Evolutionary conservation across 1,284 basidiomycete species (phyloP).

Genomic region (Cryptococcus sp.): DNA sequence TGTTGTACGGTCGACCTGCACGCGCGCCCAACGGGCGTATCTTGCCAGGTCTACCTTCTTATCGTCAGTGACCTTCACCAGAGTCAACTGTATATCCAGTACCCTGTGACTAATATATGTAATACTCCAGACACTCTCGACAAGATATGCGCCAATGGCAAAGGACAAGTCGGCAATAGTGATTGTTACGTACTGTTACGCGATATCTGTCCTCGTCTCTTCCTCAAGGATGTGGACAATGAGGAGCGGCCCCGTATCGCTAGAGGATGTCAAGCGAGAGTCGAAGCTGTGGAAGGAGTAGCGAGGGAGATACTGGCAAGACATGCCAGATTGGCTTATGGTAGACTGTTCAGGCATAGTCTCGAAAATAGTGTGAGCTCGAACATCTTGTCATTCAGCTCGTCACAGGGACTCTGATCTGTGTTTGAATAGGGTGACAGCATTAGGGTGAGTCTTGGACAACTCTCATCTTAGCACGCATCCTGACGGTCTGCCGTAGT

Average conservation of each 20-base stretch:
- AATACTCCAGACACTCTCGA: constrained; percentile 44
- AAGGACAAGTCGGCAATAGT: constrained; percentile 9
- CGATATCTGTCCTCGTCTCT: constrained; percentile 21
- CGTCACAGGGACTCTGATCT: too few relatives aligned
- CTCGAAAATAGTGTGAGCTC: not conserved
- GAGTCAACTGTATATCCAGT: not conserved
- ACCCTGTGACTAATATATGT: not conserved
- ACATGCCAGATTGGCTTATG: not conserved
- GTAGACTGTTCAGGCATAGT: not conserved
- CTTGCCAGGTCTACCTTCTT: constrained; percentile 41
- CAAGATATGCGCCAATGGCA: constrained; percentile 12
- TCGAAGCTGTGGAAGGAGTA: constrained; percentile 8
- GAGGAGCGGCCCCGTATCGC: not conserved
- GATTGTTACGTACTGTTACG: constrained; percentile 17
- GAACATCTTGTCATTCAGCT: not conserved
- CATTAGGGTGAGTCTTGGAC: too few relatives aligned
- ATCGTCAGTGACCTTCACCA: constrained; percentile 32
- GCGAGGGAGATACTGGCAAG: not conserved
- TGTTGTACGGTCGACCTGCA: constrained; percentile 50
- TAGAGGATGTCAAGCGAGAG: constrained; percentile 10
- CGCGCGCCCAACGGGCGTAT: constrained; percentile 14
- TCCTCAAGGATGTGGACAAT: constrained; percentile 7
- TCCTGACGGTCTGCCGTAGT: too few relatives aligned
- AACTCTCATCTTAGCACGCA: too few relatives aligned
- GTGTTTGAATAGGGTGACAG: too few relatives aligned